Evolutionary conservation across 169 alveolate genomes (phyloP).

Genomic region (Plasmodium berghei): DNA sequence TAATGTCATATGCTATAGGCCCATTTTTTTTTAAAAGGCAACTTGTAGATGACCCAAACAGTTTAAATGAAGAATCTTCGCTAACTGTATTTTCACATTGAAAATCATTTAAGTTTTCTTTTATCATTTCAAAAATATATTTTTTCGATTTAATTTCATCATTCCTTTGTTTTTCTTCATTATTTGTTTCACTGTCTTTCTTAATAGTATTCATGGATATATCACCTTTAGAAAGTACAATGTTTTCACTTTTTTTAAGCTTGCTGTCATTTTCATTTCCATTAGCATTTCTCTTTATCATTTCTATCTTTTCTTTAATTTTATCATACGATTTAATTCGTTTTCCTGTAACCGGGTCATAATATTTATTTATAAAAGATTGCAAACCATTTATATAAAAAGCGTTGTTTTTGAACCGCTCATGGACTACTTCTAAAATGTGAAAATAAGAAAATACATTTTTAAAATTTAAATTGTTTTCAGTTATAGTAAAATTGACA

Average conservation of each 20-base stretch:
- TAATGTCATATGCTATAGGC: conserved; percentile 83
- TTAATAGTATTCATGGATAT: background rate
- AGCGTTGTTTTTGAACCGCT: conserved; percentile 50
- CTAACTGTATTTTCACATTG: conserved; percentile 44
- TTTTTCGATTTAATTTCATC: conserved; percentile 3
- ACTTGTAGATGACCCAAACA: conserved; percentile 63
- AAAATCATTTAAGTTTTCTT: conserved; percentile 26
- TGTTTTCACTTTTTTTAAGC: background rate
- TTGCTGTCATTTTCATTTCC: background rate
- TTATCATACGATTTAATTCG: conserved; percentile 65
- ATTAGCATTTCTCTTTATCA: conserved; percentile 30
- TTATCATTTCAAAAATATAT: conserved; percentile 49
- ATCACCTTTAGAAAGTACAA: background rate
- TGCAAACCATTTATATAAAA: conserved; percentile 72
- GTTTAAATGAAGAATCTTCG: conserved; percentile 64
- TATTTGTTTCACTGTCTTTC: background rate
- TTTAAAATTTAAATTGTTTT: conserved; percentile 66
- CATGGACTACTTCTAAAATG: conserved; percentile 74
- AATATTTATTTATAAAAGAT: conserved; percentile 73
- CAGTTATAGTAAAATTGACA: conserved; percentile 70
- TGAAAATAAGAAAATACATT: conserved; percentile 75
- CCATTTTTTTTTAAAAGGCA: conserved; percentile 78
- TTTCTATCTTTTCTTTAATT: conserved; percentile 30
- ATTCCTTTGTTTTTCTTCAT: background rate
- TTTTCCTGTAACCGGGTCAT: conserved; percentile 67